phyloP scores from a whole-genome alignment of 1,139 yeast species.

The Candida sanyaensis region DNA sequence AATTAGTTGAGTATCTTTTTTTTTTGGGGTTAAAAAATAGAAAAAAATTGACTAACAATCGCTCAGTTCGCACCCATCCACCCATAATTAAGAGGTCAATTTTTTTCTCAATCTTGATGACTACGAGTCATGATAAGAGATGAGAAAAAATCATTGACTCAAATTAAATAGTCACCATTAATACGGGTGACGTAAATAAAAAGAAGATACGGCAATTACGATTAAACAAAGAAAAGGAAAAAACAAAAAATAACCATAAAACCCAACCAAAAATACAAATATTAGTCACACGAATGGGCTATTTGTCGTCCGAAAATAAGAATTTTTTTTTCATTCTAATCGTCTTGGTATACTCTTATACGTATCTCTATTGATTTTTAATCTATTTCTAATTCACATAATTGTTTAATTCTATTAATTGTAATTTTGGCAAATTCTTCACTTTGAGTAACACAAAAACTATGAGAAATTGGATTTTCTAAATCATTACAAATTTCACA shows the following conservation, averaged over 20 bases:
- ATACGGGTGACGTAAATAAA: no score
- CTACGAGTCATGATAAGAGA: slow-evolving; percentile 12
- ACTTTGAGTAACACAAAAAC: slow-evolving; percentile 59
- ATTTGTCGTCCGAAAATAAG: no score
- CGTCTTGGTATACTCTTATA: no score
- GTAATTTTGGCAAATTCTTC: slow-evolving; percentile 52
- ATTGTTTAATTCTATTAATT: slow-evolving; percentile 11
- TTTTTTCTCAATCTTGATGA: slow-evolving; percentile 5
- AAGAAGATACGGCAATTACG: no score
- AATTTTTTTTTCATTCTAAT: no score
- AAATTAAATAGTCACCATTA: no score
- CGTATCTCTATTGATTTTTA: background rate
- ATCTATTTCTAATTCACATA: slow-evolving; percentile 4
- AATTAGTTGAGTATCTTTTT: background rate
- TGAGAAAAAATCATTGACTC: background rate
- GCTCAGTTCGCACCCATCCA: slow-evolving; percentile 5
- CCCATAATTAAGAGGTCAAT: slow-evolving; percentile 4
- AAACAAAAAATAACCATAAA: no score
- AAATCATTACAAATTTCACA: slow-evolving; percentile 25
- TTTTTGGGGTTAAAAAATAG: background rate
- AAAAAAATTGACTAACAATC: background rate
- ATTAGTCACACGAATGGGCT: background rate
- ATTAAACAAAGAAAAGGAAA: no score
- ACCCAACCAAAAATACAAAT: no score
- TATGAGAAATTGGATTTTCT: slow-evolving; percentile 47